Base-by-base conservation (phyloP, 768 basidiomycete genomes). In the Strobilomyces dryophilus region DNA sequence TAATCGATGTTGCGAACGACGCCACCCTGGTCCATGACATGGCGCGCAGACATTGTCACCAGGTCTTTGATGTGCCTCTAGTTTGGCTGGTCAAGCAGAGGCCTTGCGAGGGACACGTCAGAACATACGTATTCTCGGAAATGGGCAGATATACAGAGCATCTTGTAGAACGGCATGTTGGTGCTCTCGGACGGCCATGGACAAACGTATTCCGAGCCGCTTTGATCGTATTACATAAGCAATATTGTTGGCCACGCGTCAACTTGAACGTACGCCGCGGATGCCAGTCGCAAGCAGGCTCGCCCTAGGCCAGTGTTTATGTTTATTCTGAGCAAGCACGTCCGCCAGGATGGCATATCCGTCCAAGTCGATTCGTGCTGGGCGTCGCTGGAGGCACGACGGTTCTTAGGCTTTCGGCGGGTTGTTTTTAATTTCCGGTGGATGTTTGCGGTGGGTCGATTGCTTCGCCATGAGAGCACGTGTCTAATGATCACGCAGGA, bases 101-200 rank as follows among this genome's bases (percentile, higher is more conserved):
- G 34, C 45, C 4, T 12, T 11, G 8, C n/a, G 8, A 46, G 9
- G n/a, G 17, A 8, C 36, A 37, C 20, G 17, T 24, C 24, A 21
- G 12, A 10, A 74, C 84, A 49, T 55, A 90, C 90, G 65, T 86
- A 92, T 79, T 86, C 78, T 15, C 72, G 69, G 57, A 83, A 83
- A 66, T 93, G 91, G 5, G 81, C 79, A 1, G 91, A 77, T 54
- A 94, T 89, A 65, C 91, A 92, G 46, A 92, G 63, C 77, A 95
- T 82, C 63, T 92, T 84, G 73, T 95, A 95, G 65, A 93, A 79
- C 6, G 91, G 91, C 92, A 95, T 95, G 15, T 10, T 20, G 39
- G 18, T 12, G 18, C 4, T n/a, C 18, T 4, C 10, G 11, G 18
- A 20, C 39, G 29, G 29, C 8, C 18, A 1, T 12, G 18, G 40